Base-by-base conservation (phyloP, 305 asterid species). In the Vinca major region DNA sequence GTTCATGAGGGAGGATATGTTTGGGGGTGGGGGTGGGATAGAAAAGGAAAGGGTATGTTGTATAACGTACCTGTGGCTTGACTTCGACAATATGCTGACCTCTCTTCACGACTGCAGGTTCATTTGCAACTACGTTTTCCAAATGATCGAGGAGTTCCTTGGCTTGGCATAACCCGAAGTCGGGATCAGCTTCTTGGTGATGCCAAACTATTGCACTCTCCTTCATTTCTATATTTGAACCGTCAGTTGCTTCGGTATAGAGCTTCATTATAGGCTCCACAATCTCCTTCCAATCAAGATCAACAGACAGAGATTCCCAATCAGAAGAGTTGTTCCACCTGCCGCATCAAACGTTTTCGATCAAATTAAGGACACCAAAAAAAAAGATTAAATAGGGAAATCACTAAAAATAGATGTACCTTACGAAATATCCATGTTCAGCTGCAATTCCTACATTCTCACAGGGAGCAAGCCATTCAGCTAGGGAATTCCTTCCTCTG, bases 161-260 rank as follows among this genome's bases (percentile, higher is more conserved):
- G 39, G 95, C 85, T 76, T 90, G 95, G 80, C 96, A 89, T 69
- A 92, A 86, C 33, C 96, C 96, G 13, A 89, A 89, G 74, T 87
- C 96, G 0, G 85, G 88, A 78, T 85, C 96, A 53, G 96, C 92
- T 68, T 86, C 86, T 63, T 80, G 86, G 75, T 86, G 89, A 75
- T 90, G 96, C 96, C 96, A 90, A 78, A 90, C 95, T 75, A 90
- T 65, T n/a, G 93, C 95, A 75, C 88, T 90, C 77, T 90, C 95
- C 81, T 90, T 90, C 36, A 75, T 78, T 79, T 90, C 97, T 68
- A 90, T 86, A 54, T 41, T 75, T 16, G 95, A 90, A 65, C 97
- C 97, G 81, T 90, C 97, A 10, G 97, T 90, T 58, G 97, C 82
- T 75, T 90, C 97, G 0, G 89, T 86, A 74, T 90, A 90, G 47